Evolutionary conservation across 345 rosid species (phyloP), one percentile per base, ranked within the genome.

Genomic region (Populus tremula): DNA sequence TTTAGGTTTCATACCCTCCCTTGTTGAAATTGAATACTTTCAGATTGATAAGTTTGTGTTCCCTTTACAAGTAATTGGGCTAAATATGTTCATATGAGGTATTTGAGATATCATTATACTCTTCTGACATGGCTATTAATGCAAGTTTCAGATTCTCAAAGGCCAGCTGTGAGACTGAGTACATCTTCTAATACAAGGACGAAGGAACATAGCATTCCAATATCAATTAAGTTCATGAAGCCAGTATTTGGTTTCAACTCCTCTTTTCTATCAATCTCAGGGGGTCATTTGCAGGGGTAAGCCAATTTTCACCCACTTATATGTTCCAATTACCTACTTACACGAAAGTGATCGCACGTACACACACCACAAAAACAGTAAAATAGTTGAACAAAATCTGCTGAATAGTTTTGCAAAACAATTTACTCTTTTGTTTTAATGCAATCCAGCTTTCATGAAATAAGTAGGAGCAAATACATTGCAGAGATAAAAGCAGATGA

Each of bases 191-290:
- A 78, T 72, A 85, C 79, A 80, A 87, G 97, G 82, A 95, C 99
- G 56, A 88, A 82, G 82, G 83, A 88, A 72, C 88, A 86, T 79
- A 80, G 70, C 65, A 84, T 95, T 71, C 86, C 91, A 25, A 70
- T 92, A 63, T 86, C 84, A 41, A 87, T 95, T 35, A 91, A 89
- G 76, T 93, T 95, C 85, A 75, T 76, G 85, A 91, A 95, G 86
- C 98, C 98, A 20, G 94, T 93, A 27, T 91, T 90, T 75, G 93
- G 91, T 23, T 93, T 93, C 84, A 95, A 93, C 74, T 89, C 97
- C n/a, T 90, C 97, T 25, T 76, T 80, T 75, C 73, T 93, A 80
- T 85, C 92, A 33, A 83, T 93, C 83, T 89, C 92, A 1, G 97
- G 98, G 63, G 99, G 98, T 11, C 86, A 80, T 82, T 80, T 95